Evolutionary conservation across 176 grass and related monocot genomes (phyloP), one percentile per base, ranked within the genome.

Genomic region (Pharus latifolius): DNA sequence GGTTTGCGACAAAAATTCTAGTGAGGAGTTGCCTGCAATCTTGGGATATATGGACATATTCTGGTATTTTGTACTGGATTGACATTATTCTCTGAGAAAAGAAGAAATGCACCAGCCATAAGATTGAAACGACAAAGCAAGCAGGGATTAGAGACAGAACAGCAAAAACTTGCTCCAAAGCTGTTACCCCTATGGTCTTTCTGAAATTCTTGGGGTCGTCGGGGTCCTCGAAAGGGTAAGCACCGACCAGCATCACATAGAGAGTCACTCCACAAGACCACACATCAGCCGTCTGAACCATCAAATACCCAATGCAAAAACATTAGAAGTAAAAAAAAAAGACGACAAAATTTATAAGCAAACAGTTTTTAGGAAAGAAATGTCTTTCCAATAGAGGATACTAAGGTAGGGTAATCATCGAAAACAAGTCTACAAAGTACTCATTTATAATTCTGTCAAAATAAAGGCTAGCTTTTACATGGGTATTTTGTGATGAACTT

Each of bases 251-350:
- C 92, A 96, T 96, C 79, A 96, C 92, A 51, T 91, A 96, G 18
- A 96, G 78, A 42, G 92, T 96, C 68, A 91, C 92, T 46, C 92
- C 88, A 68, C 88, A 96, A 9, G 92, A 96, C 92, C 92, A 96
- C 56, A 96, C 88, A 30, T 96, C 88, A 1, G 92, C 88, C 20
- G 87, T 76, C 92, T 96, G 78, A 50, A 78, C 25, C 41, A 84
- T 51, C 24, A 67, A 55, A 22, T 19, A 46, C 10, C 49, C 2
- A 10, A 71, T 44, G 30, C 55, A 68, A 33, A 76, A 19, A 75
- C 49, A 15, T 64, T 30, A 74, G 18, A 75, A 72, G 23, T 4
- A 58, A 78, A 59, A 63, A 25, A 44, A 47, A 46, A 5, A 35
- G 15, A 67, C 0, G 67, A 60, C 38, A 26, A 48, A 50, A 15